phyloP scores from a whole-genome alignment of 2,329 filamentous ascomycete genomes.

The Phialocephala subalpina region DNA sequence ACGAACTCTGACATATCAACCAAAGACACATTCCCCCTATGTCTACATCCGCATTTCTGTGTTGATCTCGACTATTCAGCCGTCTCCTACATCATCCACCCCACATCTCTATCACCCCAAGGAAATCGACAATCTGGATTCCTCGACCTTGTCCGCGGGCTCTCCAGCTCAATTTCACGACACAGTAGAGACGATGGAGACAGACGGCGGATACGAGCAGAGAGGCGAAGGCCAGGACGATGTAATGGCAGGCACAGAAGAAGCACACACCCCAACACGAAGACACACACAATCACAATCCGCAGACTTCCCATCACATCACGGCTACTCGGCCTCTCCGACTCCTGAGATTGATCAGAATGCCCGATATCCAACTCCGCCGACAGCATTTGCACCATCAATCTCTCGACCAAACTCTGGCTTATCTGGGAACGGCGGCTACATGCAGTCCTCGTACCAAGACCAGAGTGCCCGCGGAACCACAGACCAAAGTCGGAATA shows the following conservation, averaged over 20 bases:
- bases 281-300: constrained; percentile 45
- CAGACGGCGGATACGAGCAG: constrained; percentile 55
- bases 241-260: constrained; percentile 40
- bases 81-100: constrained; percentile 22
- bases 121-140: constrained; percentile 57
- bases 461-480: constrained; percentile 43
- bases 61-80: constrained; percentile 34
- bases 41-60: constrained; percentile 26
- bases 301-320: constrained; percentile 42
- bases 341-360: constrained; percentile 40
- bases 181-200: constrained; percentile 55
- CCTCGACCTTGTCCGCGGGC: constrained; percentile 56
- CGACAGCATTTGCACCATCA: constrained; percentile 41
- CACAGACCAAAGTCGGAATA: constrained; percentile 41
- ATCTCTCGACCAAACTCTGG: constrained; percentile 45
- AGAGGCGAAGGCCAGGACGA: constrained; percentile 41
- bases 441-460: constrained; percentile 43
- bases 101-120: constrained; percentile 23
- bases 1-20: constrained; percentile 3
- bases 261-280: constrained; percentile 43
- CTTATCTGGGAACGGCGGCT: constrained; percentile 42
- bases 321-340: constrained; percentile 40
- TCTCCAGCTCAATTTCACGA: constrained; percentile 61
- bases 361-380: constrained; percentile 44
- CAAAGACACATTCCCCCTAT: constrained; percentile 16